These are phyloP conservation scores for Myxozyma monticola DNA, from an alignment of 805 yeast species.

Conservation along the genomic window DNA sequence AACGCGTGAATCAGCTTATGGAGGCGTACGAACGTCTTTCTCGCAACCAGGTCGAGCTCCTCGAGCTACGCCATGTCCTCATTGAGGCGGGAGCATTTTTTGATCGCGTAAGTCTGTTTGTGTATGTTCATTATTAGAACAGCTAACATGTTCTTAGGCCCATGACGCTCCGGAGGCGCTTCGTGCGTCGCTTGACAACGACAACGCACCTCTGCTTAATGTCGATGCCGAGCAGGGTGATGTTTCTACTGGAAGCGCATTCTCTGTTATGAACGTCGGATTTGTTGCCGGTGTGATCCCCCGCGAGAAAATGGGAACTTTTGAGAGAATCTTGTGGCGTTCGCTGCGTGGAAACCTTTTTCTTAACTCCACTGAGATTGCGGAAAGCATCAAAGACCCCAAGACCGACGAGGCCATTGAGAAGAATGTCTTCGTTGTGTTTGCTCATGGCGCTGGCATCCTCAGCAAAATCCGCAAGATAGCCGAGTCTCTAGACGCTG, in stretches of 20 bases:
- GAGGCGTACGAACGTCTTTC: conserved; percentile 66
- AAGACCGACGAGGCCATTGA: conserved; percentile 57
- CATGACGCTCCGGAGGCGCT: conserved; percentile 35
- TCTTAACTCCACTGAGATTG: conserved; percentile 70
- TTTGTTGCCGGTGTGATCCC: conserved; percentile 82
- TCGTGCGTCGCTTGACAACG: conserved; percentile 41
- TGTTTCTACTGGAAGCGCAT: conserved; percentile 18
- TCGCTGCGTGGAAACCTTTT: conserved; percentile 88
- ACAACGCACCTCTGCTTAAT: conserved; percentile 42
- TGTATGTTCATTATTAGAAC: too few species aligned
- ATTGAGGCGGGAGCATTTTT: conserved; percentile 52
- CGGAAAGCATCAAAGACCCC: conserved; percentile 65
- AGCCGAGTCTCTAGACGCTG: conserved; percentile 87
- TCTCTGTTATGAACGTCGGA: conserved; percentile 40
- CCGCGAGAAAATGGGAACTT: conserved; percentile 63
- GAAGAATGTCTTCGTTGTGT: conserved; percentile 82
- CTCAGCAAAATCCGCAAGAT: conserved; percentile 73
- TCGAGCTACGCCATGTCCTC: conserved; percentile 69
- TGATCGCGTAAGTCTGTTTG: too few species aligned
- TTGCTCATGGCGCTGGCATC: conserved; percentile 84
- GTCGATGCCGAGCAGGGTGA: conserved; percentile 39
- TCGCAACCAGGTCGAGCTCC: conserved; percentile 60
- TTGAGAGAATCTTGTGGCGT: conserved; percentile 89
- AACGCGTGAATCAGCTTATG: conserved; percentile 67
- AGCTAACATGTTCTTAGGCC: too few species aligned